A percentile compares a stretch with the other conserved stretches of the same genome.
phyloP scores from a whole-genome alignment of 2,329 filamentous ascomycete species.

The Nigrograna mackinnonii region DNA sequence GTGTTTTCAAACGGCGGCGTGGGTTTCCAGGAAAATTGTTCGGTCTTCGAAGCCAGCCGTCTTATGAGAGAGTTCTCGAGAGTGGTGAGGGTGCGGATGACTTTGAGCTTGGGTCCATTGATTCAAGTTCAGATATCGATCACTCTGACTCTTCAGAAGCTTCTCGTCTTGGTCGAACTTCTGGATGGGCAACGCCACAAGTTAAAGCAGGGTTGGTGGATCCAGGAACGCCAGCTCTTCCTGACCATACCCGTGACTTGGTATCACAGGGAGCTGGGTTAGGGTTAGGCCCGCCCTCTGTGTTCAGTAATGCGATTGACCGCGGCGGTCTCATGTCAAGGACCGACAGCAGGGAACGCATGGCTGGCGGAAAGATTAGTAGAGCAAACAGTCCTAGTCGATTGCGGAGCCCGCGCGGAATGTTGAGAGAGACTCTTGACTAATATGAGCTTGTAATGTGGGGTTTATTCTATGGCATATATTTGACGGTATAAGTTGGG shows the following conservation, averaged over 20 bases:
- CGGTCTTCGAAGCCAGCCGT: conserved; percentile 48
- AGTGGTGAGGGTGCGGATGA: conserved; percentile 70
- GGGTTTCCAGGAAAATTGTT: conserved; percentile 63
- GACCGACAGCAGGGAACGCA: conserved; percentile 83
- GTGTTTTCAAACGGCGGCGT: conserved; percentile 43
- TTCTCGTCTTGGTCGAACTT: conserved; percentile 61
- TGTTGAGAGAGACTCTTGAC: conserved; percentile 41
- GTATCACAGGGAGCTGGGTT: conserved; percentile 32
- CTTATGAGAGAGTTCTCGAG: conserved; percentile 84
- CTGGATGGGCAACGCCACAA: conserved; percentile 70
- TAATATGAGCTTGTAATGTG: no score
- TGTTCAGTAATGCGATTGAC: conserved; percentile 51
- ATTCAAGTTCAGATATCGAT: conserved; percentile 64
- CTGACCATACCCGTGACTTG: conserved; percentile 22
- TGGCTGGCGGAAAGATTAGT: conserved; percentile 62
- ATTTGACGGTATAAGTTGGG: no score
- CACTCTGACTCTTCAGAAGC: conserved; percentile 65
- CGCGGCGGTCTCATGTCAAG: conserved; percentile 76
- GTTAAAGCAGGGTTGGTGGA: conserved; percentile 43
- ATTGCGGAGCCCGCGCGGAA: conserved; percentile 40
- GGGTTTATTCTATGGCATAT: no score
- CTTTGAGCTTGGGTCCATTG: conserved; percentile 75
- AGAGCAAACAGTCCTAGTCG: conserved; percentile 54
- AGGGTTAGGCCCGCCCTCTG: conserved; percentile 30
- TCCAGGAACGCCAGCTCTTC: conserved; percentile 21